Percentiles rank a stretch among this genome's conserved stretches.
These are phyloP conservation scores for Sphagnum contortum DNA, from an alignment of 225 moss, liverwort and hornwort genomes.

Conservation along the genomic window DNA sequence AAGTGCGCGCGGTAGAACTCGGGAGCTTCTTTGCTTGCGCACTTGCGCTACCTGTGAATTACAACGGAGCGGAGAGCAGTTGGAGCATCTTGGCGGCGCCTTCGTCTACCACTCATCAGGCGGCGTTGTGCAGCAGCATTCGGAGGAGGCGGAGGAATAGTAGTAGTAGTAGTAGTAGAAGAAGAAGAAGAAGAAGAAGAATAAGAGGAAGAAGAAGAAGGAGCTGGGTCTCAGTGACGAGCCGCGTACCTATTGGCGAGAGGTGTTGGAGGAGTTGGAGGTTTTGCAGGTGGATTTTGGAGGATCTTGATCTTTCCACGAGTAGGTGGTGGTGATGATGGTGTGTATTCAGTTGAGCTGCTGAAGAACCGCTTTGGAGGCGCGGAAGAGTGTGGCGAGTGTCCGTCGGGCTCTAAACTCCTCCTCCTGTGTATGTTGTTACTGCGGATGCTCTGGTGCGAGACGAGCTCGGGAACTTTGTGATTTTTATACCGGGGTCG, in stretches of 20 bases:
- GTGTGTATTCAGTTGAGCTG: slow-evolving; percentile 31
- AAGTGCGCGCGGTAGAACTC: slow-evolving; percentile 67
- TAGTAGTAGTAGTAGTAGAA: too few relatives aligned
- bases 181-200: too few relatives aligned
- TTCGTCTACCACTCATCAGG: too few relatives aligned
- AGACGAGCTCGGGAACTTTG: slow-evolving; percentile 62
- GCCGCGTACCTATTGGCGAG: slow-evolving; percentile 41
- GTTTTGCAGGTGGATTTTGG: slow-evolving; percentile 46
- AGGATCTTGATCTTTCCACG: slow-evolving; percentile 68
- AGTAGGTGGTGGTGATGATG: slow-evolving; percentile 19
- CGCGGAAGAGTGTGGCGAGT: slow-evolving; percentile 54
- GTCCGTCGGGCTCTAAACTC: slow-evolving; percentile 68
- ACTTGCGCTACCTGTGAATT: slow-evolving; percentile 66
- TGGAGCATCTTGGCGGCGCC: slow-evolving; percentile 23
- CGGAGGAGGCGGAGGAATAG: too few relatives aligned
- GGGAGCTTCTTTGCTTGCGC: slow-evolving; percentile 33
- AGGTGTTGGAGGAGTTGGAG: slow-evolving; percentile 60
- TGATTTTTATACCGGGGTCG: too few relatives aligned
- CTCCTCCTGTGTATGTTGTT: slow-evolving; percentile 54
- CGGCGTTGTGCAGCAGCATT: too few relatives aligned
- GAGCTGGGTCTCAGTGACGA: slow-evolving; percentile 55
- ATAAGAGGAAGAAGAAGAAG: too few relatives aligned
- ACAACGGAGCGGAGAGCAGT: slow-evolving; percentile 48
- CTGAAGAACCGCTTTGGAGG: slow-evolving; percentile 56
- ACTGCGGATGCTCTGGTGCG: slow-evolving; percentile 47